phyloP scores from a whole-genome alignment of 331 rosid genomes.

The Telfairia occidentalis region DNA sequence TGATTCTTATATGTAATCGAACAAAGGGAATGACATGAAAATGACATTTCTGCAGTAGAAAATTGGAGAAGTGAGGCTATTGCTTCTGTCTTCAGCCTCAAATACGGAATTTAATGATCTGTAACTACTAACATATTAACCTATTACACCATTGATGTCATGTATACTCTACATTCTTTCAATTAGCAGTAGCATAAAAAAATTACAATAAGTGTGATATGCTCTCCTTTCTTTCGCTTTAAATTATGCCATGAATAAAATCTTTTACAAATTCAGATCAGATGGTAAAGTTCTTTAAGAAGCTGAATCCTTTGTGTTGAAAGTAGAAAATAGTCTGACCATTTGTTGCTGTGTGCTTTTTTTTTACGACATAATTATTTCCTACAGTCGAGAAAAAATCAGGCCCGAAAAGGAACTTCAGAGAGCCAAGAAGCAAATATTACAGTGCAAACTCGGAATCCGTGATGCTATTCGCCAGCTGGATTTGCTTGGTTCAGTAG shows the following conservation, averaged over 20 bases:
- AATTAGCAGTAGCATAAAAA: neutral
- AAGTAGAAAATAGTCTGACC: neutral
- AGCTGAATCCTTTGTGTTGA: neutral
- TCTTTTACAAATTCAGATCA: neutral
- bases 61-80: neutral
- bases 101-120: neutral
- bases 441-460: conserved; percentile 71
- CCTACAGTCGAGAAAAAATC: conserved; percentile 76
- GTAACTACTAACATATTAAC: neutral
- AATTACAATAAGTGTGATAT: neutral
- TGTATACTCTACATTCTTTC: neutral
- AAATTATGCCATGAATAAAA: neutral
- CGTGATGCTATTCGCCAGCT: conserved; percentile 72
- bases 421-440: conserved; percentile 81
- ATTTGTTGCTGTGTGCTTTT: neutral
- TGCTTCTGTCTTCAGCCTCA: neutral
- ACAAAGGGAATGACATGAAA: neutral
- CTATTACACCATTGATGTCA: neutral
- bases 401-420: conserved; percentile 77
- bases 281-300: neutral
- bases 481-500: conserved; percentile 69
- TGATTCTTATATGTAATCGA: neutral
- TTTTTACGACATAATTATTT: neutral
- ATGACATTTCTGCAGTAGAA: neutral
- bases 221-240: neutral